Percentiles rank a stretch among this genome's conserved stretches.
Evolutionary conservation across 176 grass and related monocot species (phyloP).

Genomic region (Lolium multiflorum): DNA sequence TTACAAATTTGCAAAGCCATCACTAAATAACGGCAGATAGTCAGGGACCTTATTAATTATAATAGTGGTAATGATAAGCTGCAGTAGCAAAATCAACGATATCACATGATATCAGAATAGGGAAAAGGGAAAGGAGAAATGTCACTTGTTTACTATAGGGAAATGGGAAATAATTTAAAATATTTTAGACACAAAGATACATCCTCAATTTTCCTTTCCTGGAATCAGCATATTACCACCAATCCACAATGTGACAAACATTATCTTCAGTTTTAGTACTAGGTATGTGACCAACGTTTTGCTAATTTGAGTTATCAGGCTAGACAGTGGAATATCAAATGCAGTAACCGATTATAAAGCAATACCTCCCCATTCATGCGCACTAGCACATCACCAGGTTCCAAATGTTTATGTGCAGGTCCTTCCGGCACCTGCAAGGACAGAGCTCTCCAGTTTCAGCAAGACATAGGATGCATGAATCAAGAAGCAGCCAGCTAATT

Average conservation of each 20-base stretch:
- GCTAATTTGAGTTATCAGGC: slow-evolving; percentile 23
- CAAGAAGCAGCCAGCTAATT: slow-evolving; percentile 17
- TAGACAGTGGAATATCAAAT: slow-evolving; percentile 8
- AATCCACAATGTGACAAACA: slow-evolving; percentile 2
- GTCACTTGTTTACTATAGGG: background rate
- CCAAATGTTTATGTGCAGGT: slow-evolving; percentile 85
- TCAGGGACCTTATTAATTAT: background rate
- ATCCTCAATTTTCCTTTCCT: background rate
- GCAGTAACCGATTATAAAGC: slow-evolving; percentile 26
- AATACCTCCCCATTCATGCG: slow-evolving; percentile 77
- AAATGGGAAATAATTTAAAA: slow-evolving; percentile 11
- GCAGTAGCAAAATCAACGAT: background rate
- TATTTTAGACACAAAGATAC: slow-evolving; percentile 17
- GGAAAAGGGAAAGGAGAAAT: background rate
- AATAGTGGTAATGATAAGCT: background rate
- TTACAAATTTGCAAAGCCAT: background rate
- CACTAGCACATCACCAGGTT: slow-evolving; percentile 97
- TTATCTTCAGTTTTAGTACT: slow-evolving; percentile 19
- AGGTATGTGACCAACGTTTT: background rate
- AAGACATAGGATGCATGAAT: slow-evolving; percentile 27
- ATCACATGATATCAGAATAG: slow-evolving; percentile 10
- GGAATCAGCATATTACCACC: background rate
- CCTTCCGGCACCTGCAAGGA: slow-evolving; percentile 89
- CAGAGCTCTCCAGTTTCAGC: slow-evolving; percentile 28
- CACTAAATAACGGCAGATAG: background rate